Conservation (phyloP, 2,329 filamentous ascomycete species). For the Coniochaeta pulveracea region DNA sequence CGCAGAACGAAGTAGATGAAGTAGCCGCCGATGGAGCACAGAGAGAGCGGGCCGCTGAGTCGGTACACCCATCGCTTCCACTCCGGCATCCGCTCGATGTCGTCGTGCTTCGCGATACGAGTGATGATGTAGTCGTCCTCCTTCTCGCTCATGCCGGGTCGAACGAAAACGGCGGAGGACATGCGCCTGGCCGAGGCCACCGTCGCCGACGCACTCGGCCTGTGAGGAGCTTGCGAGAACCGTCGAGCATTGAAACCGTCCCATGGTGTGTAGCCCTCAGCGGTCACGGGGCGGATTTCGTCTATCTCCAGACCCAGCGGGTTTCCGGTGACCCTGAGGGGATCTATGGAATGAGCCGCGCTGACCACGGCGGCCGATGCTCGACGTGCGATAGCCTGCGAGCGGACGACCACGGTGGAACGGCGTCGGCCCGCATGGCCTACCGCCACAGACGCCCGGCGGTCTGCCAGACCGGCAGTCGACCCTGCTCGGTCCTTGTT, state of each 20-base stretch:
- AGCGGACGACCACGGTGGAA: too few relatives aligned
- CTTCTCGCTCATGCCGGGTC: slow-evolving; percentile 5
- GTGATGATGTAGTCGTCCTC: slow-evolving; percentile 6
- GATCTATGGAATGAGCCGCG: background rate
- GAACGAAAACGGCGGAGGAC: slow-evolving; percentile 3
- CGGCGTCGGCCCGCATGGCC: too few relatives aligned
- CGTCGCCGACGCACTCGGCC: background rate
- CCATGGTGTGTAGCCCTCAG: slow-evolving; percentile 4
- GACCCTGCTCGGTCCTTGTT: too few relatives aligned
- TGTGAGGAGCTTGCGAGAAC: background rate
- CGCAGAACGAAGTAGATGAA: slow-evolving; percentile 6
- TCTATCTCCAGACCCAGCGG: slow-evolving; percentile 4
- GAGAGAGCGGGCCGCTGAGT: slow-evolving; percentile 3
- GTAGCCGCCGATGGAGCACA: slow-evolving; percentile 1
- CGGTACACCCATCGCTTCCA: slow-evolving; percentile 7
- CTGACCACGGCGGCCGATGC: slow-evolving; percentile 1
- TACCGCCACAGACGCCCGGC: too few relatives aligned
- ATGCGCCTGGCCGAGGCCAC: background rate
- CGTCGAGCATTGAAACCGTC: slow-evolving; percentile 4
- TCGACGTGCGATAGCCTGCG: background rate
- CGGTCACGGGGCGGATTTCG: slow-evolving; percentile 3
- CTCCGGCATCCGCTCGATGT: slow-evolving; percentile 4
- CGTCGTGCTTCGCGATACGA: slow-evolving; percentile 5
- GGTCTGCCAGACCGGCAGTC: too few relatives aligned
- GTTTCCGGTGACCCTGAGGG: slow-evolving; percentile 1